Evolutionary conservation across 176 grass and related monocot species (phyloP), one percentile per base, ranked within the genome.

Genomic region (Ampelocalamus luodianensis): DNA sequence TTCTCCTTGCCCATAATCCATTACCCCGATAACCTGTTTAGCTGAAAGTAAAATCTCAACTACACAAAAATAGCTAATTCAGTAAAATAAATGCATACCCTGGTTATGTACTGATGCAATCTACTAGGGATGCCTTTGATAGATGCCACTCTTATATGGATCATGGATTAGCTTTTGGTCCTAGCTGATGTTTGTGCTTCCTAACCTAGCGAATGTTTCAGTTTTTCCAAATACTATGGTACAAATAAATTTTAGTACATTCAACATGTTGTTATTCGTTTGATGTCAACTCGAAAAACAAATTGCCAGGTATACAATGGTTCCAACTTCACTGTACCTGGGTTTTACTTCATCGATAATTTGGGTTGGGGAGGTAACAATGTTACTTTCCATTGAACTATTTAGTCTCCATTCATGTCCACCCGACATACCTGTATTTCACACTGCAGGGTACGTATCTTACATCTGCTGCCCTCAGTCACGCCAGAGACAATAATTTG

Each of bases 301-400:
- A 87, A 59, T 79, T 60, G 1, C 49, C 68, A 97, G 92, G 95
- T 98, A 95, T 80, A 98, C 96, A 27, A 98, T 98, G 96, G 86
- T 95, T 12, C 93, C 93, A 20, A 83, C 93, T 75, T 98, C 96
- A 72, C 34, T 98, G 1, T 98, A 98, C 85, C 84, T 98, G 7
- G 96, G 96, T 65, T 98, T 98, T 86, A 91, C 93, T 71, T 88
- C 96, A 60, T 95, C 96, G 0, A 95, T 96, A 59, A 98, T 98
- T 81, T 98, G 96, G 96, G 96, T 98, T 85, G 96, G 89, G 20
- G 78, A 98, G 93, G 96, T 98, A 83, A 37, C 15, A 37, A 16
- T 32, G 59, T 45, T 70, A 37, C 27, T 82, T 85, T 34, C 22
- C n/a, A 51, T 3, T 43, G 46, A 73, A 50, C 45, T 80, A n/a